These are phyloP conservation scores for Penicillium aurantiogriseum DNA, from an alignment of 2,329 filamentous ascomycete genomes.

Conservation along the genomic window DNA sequence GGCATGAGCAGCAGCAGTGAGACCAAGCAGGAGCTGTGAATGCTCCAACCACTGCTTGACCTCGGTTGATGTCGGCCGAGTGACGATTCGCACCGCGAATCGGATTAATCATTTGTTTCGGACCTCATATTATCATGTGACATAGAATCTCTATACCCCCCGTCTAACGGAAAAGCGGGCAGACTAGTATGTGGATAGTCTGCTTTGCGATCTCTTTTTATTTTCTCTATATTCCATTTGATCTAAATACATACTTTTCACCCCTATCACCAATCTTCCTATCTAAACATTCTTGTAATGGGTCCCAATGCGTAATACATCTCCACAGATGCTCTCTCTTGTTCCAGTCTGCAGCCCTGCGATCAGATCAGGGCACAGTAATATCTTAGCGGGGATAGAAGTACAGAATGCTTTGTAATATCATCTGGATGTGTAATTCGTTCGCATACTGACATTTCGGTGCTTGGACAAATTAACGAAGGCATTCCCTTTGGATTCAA, in stretches of 20 bases:
- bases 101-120: background rate
- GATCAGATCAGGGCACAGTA: background rate
- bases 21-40: conserved; percentile 6
- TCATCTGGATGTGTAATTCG: background rate
- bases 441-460: no score
- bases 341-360: background rate
- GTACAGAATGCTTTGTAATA: background rate
- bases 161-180: background rate
- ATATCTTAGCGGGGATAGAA: background rate
- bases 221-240: background rate
- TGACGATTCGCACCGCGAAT: background rate
- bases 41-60: background rate
- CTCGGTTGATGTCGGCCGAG: background rate
- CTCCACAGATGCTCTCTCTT: background rate
- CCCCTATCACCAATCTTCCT: background rate
- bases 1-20: conserved; percentile 20
- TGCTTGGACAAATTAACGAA: background rate
- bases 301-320: background rate
- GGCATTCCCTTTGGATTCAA: background rate
- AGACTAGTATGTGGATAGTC: conserved; percentile 1
- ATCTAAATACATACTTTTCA: conserved; percentile 1
- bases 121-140: conserved; percentile 6
- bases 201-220: background rate
- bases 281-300: background rate
- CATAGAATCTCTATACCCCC: conserved; percentile 3